Evolutionary conservation across 306 rosid genomes (phyloP).

Genomic region (Hylodesmum podocarpum): DNA sequence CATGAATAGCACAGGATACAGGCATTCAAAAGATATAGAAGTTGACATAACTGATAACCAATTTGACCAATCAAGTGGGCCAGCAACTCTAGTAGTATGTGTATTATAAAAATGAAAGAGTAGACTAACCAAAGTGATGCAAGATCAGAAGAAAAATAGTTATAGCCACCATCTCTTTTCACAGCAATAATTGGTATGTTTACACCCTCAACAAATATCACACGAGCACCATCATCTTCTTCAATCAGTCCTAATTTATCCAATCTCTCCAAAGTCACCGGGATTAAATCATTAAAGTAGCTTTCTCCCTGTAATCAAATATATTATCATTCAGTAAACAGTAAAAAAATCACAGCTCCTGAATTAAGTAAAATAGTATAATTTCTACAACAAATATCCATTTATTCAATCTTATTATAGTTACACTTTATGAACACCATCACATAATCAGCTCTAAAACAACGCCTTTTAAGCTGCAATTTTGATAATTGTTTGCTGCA

Average conservation of each 20-base stretch:
- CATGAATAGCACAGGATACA: neutral
- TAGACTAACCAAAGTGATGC: constrained; percentile 70
- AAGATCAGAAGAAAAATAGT: constrained; percentile 87
- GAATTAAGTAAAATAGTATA: neutral
- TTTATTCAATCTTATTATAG: neutral
- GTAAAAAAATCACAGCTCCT: neutral
- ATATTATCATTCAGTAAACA: constrained; percentile 1
- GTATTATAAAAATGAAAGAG: neutral
- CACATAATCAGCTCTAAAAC: neutral
- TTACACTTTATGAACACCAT: neutral
- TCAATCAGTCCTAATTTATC: constrained; percentile 59
- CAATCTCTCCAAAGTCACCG: constrained; percentile 60
- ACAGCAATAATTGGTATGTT: constrained; percentile 83
- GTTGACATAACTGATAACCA: neutral
- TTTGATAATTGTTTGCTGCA: neutral
- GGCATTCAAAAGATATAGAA: neutral
- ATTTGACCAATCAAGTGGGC: neutral
- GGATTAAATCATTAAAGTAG: constrained; percentile 71
- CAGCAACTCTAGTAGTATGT: neutral
- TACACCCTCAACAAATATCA: constrained; percentile 65
- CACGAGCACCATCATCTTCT: constrained; percentile 83
- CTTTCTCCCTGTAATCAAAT: constrained; percentile 80
- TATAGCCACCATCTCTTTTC: constrained; percentile 93
- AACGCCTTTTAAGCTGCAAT: neutral
- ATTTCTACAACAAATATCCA: neutral